phyloP scores from a whole-genome alignment of 345 rosid genomes.

The Hypericum androsaemum region DNA sequence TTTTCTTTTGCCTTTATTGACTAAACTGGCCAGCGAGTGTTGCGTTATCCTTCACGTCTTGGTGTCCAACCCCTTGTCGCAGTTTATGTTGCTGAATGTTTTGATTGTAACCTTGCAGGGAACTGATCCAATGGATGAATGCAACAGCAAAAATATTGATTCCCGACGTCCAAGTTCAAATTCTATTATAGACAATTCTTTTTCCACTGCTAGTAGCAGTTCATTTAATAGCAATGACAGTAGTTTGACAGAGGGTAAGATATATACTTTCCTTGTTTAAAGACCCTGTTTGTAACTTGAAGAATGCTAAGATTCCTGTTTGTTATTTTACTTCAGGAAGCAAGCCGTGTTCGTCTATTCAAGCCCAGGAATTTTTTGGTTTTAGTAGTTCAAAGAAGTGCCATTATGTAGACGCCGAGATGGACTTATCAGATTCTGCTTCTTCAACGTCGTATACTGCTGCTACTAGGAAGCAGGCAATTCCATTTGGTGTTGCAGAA shows the following conservation, averaged over 20 bases:
- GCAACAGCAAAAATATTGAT: slow-evolving; percentile 15
- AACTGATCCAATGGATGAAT: slow-evolving; percentile 38
- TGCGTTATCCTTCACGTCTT: no score
- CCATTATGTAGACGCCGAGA: slow-evolving; percentile 33
- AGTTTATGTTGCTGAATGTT: no score
- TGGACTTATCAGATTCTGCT: slow-evolving; percentile 57
- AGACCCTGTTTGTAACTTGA: background rate
- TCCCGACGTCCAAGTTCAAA: slow-evolving; percentile 53
- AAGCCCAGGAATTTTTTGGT: slow-evolving; percentile 40
- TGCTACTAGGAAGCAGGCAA: slow-evolving; percentile 19
- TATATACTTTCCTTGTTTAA: background rate
- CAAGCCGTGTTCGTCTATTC: slow-evolving; percentile 42
- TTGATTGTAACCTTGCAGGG: slow-evolving; percentile 28
- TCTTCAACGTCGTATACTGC: slow-evolving; percentile 41
- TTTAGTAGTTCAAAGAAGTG: slow-evolving; percentile 29
- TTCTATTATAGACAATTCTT: slow-evolving; percentile 51
- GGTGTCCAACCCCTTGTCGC: no score
- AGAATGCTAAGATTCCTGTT: slow-evolving; percentile 2
- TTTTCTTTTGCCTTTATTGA: no score
- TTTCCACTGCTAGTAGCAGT: slow-evolving; percentile 54
- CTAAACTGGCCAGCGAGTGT: no score
- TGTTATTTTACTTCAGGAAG: slow-evolving; percentile 30
- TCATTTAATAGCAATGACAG: slow-evolving; percentile 50
- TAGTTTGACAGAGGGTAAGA: slow-evolving; percentile 38
- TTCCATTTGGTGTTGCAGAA: slow-evolving; percentile 9